Conservation (phyloP, 495 filamentous ascomycete genomes). For the Lasiosphaeriaceae sp. region DNA sequence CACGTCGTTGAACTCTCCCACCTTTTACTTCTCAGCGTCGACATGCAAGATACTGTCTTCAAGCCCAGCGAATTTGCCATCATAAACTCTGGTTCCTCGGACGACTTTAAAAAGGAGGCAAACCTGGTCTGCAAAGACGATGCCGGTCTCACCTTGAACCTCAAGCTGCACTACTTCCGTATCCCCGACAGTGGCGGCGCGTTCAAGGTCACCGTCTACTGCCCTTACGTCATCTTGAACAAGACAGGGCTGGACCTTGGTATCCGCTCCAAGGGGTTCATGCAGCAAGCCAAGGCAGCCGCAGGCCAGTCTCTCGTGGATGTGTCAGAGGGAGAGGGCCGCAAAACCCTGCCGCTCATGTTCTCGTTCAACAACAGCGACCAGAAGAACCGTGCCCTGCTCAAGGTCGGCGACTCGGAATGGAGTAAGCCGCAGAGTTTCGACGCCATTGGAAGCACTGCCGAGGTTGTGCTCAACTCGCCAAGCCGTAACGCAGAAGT, state of each 20-base stretch:
- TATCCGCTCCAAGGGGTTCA: constrained; percentile 82
- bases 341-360: constrained; percentile 86
- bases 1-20: constrained; percentile 96
- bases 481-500: constrained; percentile 69
- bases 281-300: constrained; percentile 74
- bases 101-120: constrained; percentile 83
- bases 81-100: constrained; percentile 84
- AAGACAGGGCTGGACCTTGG: constrained; percentile 88
- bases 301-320: constrained; percentile 63
- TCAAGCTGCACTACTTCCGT: constrained; percentile 90
- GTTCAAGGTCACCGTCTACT: constrained; percentile 91
- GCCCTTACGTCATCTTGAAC: constrained; percentile 90
- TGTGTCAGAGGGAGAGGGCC: constrained; percentile 29
- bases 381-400: constrained; percentile 76
- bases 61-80: constrained; percentile 94
- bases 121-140: constrained; percentile 78
- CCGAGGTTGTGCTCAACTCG: constrained; percentile 78
- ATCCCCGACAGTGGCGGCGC: constrained; percentile 91
- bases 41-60: constrained; percentile 94
- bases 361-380: constrained; percentile 89
- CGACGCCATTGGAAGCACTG: constrained; percentile 92
- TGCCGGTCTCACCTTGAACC: constrained; percentile 68
- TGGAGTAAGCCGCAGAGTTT: constrained; percentile 99
- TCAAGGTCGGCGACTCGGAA: constrained; percentile 81
- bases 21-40: constrained; percentile 83